These are phyloP conservation scores for Nothophoma quercina DNA, from an alignment of 2,329 filamentous ascomycete species.

Conservation along the genomic window DNA sequence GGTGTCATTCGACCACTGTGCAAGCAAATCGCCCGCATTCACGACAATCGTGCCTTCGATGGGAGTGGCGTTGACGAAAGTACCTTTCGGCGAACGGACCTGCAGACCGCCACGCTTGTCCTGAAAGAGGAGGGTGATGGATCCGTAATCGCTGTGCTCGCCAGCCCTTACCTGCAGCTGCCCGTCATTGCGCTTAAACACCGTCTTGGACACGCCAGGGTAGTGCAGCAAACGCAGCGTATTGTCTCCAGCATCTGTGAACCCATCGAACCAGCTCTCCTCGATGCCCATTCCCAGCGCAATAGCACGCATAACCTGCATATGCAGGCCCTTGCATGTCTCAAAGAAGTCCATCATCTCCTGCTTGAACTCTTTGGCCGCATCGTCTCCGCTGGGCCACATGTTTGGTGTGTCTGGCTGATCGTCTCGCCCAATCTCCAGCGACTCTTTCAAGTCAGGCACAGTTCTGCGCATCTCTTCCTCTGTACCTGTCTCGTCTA, in stretches of 20 bases:
- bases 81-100: conserved; percentile 74
- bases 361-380: conserved; percentile 69
- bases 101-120: conserved; percentile 66
- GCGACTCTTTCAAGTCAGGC: conserved; percentile 63
- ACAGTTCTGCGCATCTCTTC: conserved; percentile 44
- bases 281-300: conserved; percentile 80
- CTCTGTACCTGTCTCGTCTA: conserved; percentile 47
- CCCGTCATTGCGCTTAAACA: conserved; percentile 71
- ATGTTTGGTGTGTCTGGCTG: conserved; percentile 73
- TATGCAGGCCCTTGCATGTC: conserved; percentile 77
- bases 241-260: conserved; percentile 64
- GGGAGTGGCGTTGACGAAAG: conserved; percentile 82
- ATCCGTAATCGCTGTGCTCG: conserved; percentile 74
- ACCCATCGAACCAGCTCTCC: conserved; percentile 77
- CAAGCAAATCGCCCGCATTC: conserved; percentile 86
- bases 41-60: conserved; percentile 84
- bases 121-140: conserved; percentile 55
- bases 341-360: conserved; percentile 78
- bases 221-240: conserved; percentile 77
- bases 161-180: conserved; percentile 80
- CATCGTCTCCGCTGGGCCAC: conserved; percentile 70
- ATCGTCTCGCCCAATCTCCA: conserved; percentile 69
- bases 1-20: conserved; percentile 88
- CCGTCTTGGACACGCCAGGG: conserved; percentile 69
- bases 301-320: conserved; percentile 82